phyloP scores from a whole-genome alignment of 2,329 filamentous ascomycete species.

The Diaporthe helianthi region DNA sequence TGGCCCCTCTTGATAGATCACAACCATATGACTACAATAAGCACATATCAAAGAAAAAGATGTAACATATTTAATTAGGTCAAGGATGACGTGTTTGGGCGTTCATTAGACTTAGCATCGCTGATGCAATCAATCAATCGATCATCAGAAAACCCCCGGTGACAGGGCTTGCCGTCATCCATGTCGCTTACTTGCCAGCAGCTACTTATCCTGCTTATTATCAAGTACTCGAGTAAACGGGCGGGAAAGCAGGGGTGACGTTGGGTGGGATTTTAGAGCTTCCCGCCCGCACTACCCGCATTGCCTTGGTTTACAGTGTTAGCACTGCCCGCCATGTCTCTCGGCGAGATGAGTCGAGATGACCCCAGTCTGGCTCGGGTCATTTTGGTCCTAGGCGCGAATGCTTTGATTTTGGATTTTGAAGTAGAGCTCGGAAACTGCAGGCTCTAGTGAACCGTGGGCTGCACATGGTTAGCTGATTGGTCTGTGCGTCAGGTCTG shows the following conservation, averaged over 20 bases:
- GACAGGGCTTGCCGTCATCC: neutral
- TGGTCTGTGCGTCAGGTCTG: slow-evolving; percentile 25
- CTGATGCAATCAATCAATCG: neutral
- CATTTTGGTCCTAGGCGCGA: neutral
- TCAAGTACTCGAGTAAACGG: neutral
- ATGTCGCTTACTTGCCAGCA: neutral
- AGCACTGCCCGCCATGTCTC: neutral
- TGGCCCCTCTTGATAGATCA: neutral
- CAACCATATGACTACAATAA: neutral
- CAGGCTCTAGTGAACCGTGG: neutral
- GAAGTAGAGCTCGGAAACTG: neutral
- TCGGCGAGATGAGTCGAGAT: slow-evolving; percentile 29
- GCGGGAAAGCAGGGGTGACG: slow-evolving; percentile 3
- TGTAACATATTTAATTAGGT: neutral
- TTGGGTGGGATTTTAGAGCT: slow-evolving; percentile 19
- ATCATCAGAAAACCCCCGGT: neutral
- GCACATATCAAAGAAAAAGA: neutral
- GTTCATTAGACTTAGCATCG: neutral
- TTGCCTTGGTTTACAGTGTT: neutral
- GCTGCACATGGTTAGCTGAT: slow-evolving; percentile 8
- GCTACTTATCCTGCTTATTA: neutral
- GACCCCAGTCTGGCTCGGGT: neutral
- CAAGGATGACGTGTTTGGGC: neutral
- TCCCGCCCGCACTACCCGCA: slow-evolving; percentile 5
- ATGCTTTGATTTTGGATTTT: neutral